phyloP scores from a whole-genome alignment of 2,329 filamentous ascomycete species.

The Trichophyton simii region DNA sequence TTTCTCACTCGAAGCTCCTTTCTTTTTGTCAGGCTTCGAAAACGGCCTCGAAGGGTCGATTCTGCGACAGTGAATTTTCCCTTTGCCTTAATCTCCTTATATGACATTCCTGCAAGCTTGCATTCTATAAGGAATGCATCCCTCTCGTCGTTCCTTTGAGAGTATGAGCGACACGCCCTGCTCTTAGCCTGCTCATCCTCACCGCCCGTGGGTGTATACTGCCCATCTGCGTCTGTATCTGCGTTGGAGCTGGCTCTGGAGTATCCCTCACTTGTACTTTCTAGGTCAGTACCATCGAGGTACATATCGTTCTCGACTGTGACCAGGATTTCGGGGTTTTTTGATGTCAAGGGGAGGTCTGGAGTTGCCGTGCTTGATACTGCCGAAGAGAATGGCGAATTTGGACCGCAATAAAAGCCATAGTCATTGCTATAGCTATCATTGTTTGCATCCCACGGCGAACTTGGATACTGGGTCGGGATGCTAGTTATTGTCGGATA shows the following conservation, averaged over 20 bases:
- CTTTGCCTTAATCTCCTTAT: slow-evolving; percentile 36
- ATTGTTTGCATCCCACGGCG: not conserved
- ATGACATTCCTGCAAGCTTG: slow-evolving; percentile 33
- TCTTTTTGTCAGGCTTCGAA: slow-evolving; percentile 34
- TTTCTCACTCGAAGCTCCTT: slow-evolving; percentile 36
- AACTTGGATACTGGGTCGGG: not conserved
- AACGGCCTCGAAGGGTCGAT: slow-evolving; percentile 37
- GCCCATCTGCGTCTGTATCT: not conserved
- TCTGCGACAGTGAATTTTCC: slow-evolving; percentile 36
- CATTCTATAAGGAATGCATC: slow-evolving; percentile 31
- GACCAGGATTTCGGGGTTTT: not conserved
- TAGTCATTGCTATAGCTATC: not conserved
- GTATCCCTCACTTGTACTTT: not conserved
- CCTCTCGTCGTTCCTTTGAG: slow-evolving; percentile 16
- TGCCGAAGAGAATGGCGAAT: slow-evolving; percentile 8
- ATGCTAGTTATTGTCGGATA: not conserved
- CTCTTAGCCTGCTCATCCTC: not conserved
- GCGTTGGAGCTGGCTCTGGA: not conserved
- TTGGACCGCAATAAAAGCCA: slow-evolving; percentile 7
- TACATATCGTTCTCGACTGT: not conserved
- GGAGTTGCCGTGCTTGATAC: slow-evolving; percentile 4
- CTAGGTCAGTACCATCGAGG: not conserved
- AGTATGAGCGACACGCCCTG: not conserved
- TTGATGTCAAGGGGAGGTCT: not conserved
- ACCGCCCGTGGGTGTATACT: not conserved